A percentile compares a stretch with the other conserved stretches of the same genome.
Evolutionary conservation across 2,329 filamentous ascomycete species (phyloP).

Genomic region (Ceratocystis colombiana): DNA sequence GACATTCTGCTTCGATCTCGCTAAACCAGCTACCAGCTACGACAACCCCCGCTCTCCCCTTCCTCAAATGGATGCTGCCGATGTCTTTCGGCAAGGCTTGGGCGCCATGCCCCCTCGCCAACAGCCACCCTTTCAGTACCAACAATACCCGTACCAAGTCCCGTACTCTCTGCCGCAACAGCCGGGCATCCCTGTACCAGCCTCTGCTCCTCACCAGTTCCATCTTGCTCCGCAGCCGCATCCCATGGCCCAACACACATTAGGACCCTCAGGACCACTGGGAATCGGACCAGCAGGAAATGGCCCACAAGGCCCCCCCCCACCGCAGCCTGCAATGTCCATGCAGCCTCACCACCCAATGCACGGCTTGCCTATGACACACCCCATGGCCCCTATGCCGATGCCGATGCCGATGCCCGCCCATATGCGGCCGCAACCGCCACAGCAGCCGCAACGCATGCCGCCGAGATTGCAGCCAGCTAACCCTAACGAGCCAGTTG

Average conservation of each 20-base stretch:
- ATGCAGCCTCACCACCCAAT: slow-evolving; percentile 28
- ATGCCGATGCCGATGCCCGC: slow-evolving; percentile 23
- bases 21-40: no score
- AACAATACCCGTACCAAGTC: slow-evolving; percentile 24
- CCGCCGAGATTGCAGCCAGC: slow-evolving; percentile 24
- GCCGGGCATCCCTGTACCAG: slow-evolving; percentile 23
- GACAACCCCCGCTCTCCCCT: not conserved
- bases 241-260: slow-evolving; percentile 23
- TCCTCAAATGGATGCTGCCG: slow-evolving; percentile 46
- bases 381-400: slow-evolving; percentile 20
- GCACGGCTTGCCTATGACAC: slow-evolving; percentile 24
- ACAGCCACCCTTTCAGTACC: slow-evolving; percentile 23
- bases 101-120: slow-evolving; percentile 31
- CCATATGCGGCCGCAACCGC: slow-evolving; percentile 13
- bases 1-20: not conserved
- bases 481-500: slow-evolving; percentile 25
- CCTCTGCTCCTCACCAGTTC: slow-evolving; percentile 16
- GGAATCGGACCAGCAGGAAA: not conserved
- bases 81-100: slow-evolving; percentile 51
- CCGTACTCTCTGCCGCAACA: slow-evolving; percentile 22
- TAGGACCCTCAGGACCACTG: not conserved
- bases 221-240: slow-evolving; percentile 29
- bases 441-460: slow-evolving; percentile 19
- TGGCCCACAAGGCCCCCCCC: slow-evolving; percentile 21
- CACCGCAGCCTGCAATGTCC: slow-evolving; percentile 25